Percentiles rank a stretch among this genome's conserved stretches.
Conservation (phyloP, 2,329 filamentous ascomycete species). For the Claviceps lovelessii region DNA sequence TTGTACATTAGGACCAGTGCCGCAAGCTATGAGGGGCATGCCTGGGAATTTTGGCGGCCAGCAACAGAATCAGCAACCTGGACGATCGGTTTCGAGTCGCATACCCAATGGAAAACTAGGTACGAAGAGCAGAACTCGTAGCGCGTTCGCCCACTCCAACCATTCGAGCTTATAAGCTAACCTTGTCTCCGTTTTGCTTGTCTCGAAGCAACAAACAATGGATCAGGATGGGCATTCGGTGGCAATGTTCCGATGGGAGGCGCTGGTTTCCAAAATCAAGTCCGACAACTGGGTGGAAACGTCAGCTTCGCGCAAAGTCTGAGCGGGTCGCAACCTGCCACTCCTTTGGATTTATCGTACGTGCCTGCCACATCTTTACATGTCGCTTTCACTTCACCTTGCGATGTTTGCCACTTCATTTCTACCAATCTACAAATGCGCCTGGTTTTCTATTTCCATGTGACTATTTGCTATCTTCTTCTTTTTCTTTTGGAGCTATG, state of each 20-base stretch:
- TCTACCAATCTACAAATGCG: too few species aligned
- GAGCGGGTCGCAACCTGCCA: conserved; percentile 46
- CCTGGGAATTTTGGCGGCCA: conserved; percentile 45
- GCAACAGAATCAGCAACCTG: conserved; percentile 40
- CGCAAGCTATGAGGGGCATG: conserved; percentile 47
- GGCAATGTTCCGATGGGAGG: conserved; percentile 46
- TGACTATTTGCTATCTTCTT: background rate
- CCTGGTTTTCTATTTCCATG: background rate
- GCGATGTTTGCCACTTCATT: background rate
- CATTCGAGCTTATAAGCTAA: background rate
- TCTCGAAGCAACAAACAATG: conserved; percentile 31
- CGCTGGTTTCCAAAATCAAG: conserved; percentile 37
- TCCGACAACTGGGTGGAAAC: conserved; percentile 42
- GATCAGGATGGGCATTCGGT: conserved; percentile 47
- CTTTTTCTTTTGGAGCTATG: conserved; percentile 1
- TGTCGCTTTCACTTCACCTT: conserved; percentile 2
- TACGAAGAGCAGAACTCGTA: conserved; percentile 15
- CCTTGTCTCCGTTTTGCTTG: background rate
- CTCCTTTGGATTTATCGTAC: conserved; percentile 51
- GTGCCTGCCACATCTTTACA: conserved; percentile 20
- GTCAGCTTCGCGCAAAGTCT: conserved; percentile 54
- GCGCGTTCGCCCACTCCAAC: background rate
- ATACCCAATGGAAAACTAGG: conserved; percentile 53
- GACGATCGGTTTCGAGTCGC: conserved; percentile 40
- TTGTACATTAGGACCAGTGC: conserved; percentile 36